Evolutionary conservation across 768 basidiomycete species (phyloP), one percentile per base, ranked within the genome.

Genomic region (Amylocystis lapponica): DNA sequence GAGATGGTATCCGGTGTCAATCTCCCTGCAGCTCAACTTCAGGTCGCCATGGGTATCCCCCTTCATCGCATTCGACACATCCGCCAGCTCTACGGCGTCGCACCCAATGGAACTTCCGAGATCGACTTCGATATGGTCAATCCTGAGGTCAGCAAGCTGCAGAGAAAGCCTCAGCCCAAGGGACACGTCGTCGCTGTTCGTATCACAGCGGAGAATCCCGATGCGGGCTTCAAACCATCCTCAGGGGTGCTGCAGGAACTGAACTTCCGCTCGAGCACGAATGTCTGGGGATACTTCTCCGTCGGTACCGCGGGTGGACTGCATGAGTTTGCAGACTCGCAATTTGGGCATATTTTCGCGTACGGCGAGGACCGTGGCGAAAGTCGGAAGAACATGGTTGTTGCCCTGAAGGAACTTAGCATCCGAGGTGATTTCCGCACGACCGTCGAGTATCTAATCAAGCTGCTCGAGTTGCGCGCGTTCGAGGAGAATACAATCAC

Each of bases 1-100:
- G 96, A 99, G 66, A 99, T 98, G 91, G 96, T 98, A n/a, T 83
- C 87, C 4, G 96, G 96, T 9, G 95, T 97, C 68, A 96, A 97
- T 65, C 78, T 99, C 39, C 96, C 96, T 20, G 93, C 94, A 43
- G 89, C 96, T 10, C 96, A 99, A 62, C 79, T 98, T 36, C 95
- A 97, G 63, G 73, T 99, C 51, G 91, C 96, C 21, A 99, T 99
- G 96, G 96, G 96, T 68, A 75, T 98, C 44, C 93, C 96, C 33
- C 74, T 99, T 39, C 89, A 96, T 64, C 83, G 91, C 44, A 96
- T 98, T 53, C 82, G 91, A 17, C 89, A 97, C 59, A 99, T 99
- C 57, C 86, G 96, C 43, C 85, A 86, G 48, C 75, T 99, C 25
- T 98, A 98, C 63, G 96, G 96, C 31, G 86, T 96, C 42, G 90